phyloP scores from a whole-genome alignment of 169 alveolate species.

The Eimeria falciformis region DNA sequence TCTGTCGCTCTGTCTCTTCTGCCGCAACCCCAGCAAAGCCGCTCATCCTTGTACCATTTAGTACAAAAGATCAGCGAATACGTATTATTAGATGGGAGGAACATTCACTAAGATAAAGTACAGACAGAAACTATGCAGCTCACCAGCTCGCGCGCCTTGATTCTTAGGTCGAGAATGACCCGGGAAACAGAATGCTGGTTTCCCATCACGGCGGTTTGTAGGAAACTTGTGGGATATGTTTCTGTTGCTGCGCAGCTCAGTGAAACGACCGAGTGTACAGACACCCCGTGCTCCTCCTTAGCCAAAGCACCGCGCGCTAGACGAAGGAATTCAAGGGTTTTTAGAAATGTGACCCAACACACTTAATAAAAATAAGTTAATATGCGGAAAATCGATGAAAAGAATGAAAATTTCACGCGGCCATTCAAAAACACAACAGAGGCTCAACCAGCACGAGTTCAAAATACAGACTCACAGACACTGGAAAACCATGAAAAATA shows the following conservation, averaged over 20 bases:
- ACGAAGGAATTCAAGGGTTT: not conserved
- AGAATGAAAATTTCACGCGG: too few species aligned
- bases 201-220: constrained; percentile 61
- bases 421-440: too few species aligned
- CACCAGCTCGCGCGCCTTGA: constrained; percentile 76
- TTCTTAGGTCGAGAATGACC: constrained; percentile 86
- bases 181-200: constrained; percentile 46
- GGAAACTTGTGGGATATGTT: not conserved
- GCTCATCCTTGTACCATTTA: not conserved
- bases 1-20: constrained; percentile 66
- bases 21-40: not conserved
- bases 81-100: not conserved
- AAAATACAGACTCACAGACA: too few species aligned
- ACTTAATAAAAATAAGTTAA: not conserved
- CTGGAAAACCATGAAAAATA: too few species aligned
- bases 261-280: not conserved
- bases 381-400: not conserved
- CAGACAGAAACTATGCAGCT: not conserved
- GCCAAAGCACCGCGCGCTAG: not conserved
- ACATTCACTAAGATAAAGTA: not conserved
- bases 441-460: too few species aligned
- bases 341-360: not conserved
- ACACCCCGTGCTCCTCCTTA: not conserved
- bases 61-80: not conserved
- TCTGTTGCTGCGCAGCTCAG: too few species aligned